Evolutionary conservation across 495 filamentous ascomycete species (phyloP), one percentile per base, ranked within the genome.

Genomic region (Penicillium dipodomyicola): DNA sequence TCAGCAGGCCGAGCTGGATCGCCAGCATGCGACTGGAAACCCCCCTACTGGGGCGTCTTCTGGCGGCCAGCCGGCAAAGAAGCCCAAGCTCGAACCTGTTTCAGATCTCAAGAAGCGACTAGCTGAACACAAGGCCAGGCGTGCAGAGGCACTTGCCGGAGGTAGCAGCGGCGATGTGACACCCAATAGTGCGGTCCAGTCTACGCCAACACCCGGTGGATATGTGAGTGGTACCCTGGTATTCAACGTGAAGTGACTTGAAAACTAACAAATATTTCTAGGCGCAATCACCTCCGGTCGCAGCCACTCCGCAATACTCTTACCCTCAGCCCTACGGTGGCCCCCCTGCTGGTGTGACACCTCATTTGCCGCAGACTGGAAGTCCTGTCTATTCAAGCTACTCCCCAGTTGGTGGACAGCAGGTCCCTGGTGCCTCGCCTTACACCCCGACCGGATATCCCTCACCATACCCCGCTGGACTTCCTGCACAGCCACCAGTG

Each of bases 41-140:
- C 87, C 90, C 2, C 77, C 77, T 22, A 77, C 90, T 4, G 90
- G 88, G 4, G 74, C 76, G 23, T 71, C 67, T 4, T 68, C 70
- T 33, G 64, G 67, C n/a, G 80, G 82, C 19, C 78, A 80, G 1
- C 80, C 82, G 2, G 66, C 79, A 3, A 96, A 96, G 78, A 91
- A 88, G 62, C 82, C 90, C 17, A 95, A 91, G 71, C 75, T 91
- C 25, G 91, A 94, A 59, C 81, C 82, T 15, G 71, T 86, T 0
- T 84, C 86, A 12, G 90, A 95, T 63, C 67, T 96, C 61, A 93
- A 92, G 78, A 87, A 86, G 78, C 82, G 91, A 52, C 65, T 96
- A 45, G 89, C 89, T 44, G 90, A 89, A 62, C 87, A 92, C 59
- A 88, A 87, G 56, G 88, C 89, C 1, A 85, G 84, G 66, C 76